phyloP scores from a whole-genome alignment of 257 asterid species.

The Ilex aquifolium region DNA sequence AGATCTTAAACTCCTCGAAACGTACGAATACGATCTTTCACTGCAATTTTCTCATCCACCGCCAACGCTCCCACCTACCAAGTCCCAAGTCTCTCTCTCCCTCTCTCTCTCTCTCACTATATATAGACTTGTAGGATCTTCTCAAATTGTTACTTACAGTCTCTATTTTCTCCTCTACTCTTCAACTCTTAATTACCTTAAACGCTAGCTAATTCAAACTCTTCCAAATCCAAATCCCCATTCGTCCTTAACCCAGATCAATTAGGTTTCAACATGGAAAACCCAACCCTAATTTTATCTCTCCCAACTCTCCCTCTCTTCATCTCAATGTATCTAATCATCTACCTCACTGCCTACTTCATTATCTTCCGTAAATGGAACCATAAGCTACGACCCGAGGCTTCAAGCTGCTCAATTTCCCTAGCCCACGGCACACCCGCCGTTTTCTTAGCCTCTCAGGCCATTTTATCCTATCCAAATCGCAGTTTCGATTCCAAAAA shows the following conservation, averaged over 20 bases:
- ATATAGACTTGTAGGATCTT: no score
- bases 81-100: no score
- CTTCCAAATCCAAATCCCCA: no score
- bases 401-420: slow-evolving; percentile 86
- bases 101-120: no score
- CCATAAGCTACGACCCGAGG: slow-evolving; percentile 72
- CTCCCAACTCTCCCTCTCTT: slow-evolving; percentile 37
- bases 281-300: slow-evolving; percentile 8
- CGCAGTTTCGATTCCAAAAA: slow-evolving; percentile 56
- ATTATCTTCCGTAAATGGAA: slow-evolving; percentile 57
- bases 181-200: no score
- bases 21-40: no score
- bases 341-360: slow-evolving; percentile 54
- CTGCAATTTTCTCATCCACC: no score
- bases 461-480: slow-evolving; percentile 50
- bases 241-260: slow-evolving; percentile 3
- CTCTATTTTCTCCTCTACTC: no score
- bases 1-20: no score
- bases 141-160: no score
- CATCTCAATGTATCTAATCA: slow-evolving; percentile 32
- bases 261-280: slow-evolving; percentile 22
- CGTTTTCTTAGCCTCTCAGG: slow-evolving; percentile 50
- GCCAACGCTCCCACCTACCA: no score
- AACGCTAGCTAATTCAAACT: no score
- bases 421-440: slow-evolving; percentile 92